Evolutionary conservation across 768 basidiomycete species (phyloP), one percentile per base, ranked within the genome.

Genomic region (Kwoniella sp.): DNA sequence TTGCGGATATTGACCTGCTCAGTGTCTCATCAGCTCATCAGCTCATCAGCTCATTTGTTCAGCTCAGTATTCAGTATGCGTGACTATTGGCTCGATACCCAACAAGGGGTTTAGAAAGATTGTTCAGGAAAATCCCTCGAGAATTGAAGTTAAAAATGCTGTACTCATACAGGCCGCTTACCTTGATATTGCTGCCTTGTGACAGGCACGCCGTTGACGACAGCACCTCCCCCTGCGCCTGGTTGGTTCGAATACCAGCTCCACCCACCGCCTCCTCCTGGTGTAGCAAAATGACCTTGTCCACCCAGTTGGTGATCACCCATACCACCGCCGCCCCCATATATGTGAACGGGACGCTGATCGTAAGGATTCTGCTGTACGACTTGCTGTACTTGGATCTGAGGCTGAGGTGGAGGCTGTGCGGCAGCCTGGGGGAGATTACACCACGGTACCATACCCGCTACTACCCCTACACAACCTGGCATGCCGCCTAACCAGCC

Each of bases 181-280:
- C 40, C 40, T 19, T 9, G 40, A 44, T 44, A 44, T 15, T 44
- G 40, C 17, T 44, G 40, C 17, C 40, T 44, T 44, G 17, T 15
- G 40, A 44, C 40, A 9, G 40, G 40, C 3, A 44, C 40, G 17
- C 40, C 40, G 17, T 44, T 44, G 10, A 44, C 40, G 10, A 44
- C 40, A 44, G 40, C 40, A 6, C 40, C 40, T 9, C 40, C 40
- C 4, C 40, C 40, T 44, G 40, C 40, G 4, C 30, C 58, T 21
- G 49, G 49, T 24, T 26, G 24, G 44, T 75, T 73, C 17, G 72
- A 64, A 56, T 74, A 78, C 77, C 77, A 78, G 40, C 68, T 74
- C 68, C 67, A 78, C 25, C 69, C 70, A 4, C 69, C 72, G 10
- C 63, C 69, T 0, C 69, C 73, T 17, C 64, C 57, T 2, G 67